Evolutionary conservation across 495 filamentous ascomycete species (phyloP).

Genomic region (Bombardia bombarda): DNA sequence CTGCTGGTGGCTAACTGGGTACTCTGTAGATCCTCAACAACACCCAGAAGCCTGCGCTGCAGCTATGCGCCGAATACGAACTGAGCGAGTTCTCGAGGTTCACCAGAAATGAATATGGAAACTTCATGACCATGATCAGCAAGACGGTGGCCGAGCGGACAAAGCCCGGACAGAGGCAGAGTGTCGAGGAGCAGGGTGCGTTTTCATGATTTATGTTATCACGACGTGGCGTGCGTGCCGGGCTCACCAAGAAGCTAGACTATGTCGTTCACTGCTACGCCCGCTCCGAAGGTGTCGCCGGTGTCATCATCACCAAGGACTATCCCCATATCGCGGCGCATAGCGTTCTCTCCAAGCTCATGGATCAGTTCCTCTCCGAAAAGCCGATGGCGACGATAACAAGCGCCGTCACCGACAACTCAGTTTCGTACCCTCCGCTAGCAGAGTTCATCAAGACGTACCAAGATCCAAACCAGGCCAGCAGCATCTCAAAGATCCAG

Average conservation of each 20-base stretch:
- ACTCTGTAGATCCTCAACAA: slow-evolving; percentile 22
- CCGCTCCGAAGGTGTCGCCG: slow-evolving; percentile 77
- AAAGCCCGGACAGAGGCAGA: slow-evolving; percentile 77
- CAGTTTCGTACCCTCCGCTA: slow-evolving; percentile 57
- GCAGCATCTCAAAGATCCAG: slow-evolving; percentile 91
- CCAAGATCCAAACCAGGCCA: slow-evolving; percentile 82
- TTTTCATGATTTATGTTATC: background rate
- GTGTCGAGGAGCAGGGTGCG: slow-evolving; percentile 79
- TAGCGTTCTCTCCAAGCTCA: slow-evolving; percentile 80
- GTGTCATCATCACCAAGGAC: slow-evolving; percentile 81
- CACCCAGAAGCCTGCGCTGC: slow-evolving; percentile 58
- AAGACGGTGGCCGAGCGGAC: slow-evolving; percentile 75
- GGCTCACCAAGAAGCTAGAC: slow-evolving; percentile 29
- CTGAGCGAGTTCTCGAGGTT: slow-evolving; percentile 75
- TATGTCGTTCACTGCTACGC: slow-evolving; percentile 88
- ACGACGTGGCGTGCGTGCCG: background rate
- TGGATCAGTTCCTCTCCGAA: slow-evolving; percentile 84
- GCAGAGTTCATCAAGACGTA: slow-evolving; percentile 81
- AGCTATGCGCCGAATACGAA: slow-evolving; percentile 74
- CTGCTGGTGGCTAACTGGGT: slow-evolving; percentile 7
- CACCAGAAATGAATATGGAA: slow-evolving; percentile 57
- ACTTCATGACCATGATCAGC: slow-evolving; percentile 64
- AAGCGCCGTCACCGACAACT: slow-evolving; percentile 38
- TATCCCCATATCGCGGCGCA: slow-evolving; percentile 91
- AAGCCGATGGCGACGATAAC: slow-evolving; percentile 64